phyloP scores from a whole-genome alignment of 225 moss, liverwort and hornwort genomes.

The Takakia lepidozioides region DNA sequence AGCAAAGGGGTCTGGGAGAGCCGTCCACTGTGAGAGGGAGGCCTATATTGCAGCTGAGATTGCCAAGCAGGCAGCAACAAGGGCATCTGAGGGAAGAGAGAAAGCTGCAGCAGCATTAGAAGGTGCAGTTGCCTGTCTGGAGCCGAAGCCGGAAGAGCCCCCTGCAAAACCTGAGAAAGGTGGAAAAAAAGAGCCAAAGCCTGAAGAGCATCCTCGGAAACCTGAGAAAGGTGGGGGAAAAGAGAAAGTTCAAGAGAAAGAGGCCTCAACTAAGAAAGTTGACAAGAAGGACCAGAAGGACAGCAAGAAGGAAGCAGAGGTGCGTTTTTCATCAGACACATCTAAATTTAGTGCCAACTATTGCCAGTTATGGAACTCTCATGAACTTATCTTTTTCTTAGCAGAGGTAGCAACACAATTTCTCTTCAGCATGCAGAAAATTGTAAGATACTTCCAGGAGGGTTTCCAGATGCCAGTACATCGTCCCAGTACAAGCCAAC shows the following conservation, averaged over 20 bases:
- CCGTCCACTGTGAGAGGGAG: constrained; percentile 44
- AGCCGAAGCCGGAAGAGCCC: constrained; percentile 6
- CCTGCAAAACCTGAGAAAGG: constrained; percentile 5
- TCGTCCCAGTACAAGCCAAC: too few relatives aligned
- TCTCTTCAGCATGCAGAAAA: too few relatives aligned
- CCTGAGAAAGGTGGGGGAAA: too few relatives aligned
- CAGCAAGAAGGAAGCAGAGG: too few relatives aligned
- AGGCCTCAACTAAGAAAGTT: constrained; percentile 12
- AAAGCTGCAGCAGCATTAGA: constrained; percentile 37
- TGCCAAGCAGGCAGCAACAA: constrained; percentile 25
- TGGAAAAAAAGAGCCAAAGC: constrained; percentile 8
- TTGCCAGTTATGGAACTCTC: too few relatives aligned
- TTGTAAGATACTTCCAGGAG: too few relatives aligned
- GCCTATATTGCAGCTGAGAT: constrained; percentile 38
- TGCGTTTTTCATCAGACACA: too few relatives aligned
- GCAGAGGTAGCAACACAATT: too few relatives aligned
- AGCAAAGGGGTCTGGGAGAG: constrained; percentile 5
- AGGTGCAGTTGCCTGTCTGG: constrained; percentile 33
- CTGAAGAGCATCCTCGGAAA: too few relatives aligned
- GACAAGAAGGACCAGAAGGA: constrained; percentile 1
- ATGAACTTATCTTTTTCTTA: too few relatives aligned
- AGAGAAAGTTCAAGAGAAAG: constrained; percentile 1
- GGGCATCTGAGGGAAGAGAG: constrained; percentile 21
- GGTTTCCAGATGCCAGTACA: too few relatives aligned
- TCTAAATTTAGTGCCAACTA: too few relatives aligned